phyloP scores from a whole-genome alignment of 1,284 basidiomycete species.

The Sphagnurus paluster region DNA sequence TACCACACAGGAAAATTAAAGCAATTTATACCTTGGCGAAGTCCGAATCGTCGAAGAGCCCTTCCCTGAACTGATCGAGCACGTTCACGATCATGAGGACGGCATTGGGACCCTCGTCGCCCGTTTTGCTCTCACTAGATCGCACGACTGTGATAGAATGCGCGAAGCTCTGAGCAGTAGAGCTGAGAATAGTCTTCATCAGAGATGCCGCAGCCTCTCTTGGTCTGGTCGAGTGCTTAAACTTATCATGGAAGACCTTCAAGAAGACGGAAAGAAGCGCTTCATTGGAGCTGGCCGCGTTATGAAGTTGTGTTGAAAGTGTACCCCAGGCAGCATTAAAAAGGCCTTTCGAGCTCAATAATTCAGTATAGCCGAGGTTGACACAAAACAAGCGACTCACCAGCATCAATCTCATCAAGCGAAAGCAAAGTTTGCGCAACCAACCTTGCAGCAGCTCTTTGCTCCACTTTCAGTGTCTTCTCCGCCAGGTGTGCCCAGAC shows the following conservation, averaged over 20 bases:
- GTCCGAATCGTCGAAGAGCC: slow-evolving; percentile 35
- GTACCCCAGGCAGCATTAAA: slow-evolving; percentile 48
- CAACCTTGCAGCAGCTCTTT: slow-evolving; percentile 40
- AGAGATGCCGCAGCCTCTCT: slow-evolving; percentile 26
- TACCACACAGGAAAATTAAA: not conserved
- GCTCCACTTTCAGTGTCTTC: slow-evolving; percentile 47
- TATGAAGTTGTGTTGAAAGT: slow-evolving; percentile 29
- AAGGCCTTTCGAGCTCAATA: slow-evolving; percentile 31
- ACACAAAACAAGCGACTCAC: slow-evolving; percentile 30
- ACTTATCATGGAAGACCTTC: slow-evolving; percentile 38
- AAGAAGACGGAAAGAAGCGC: slow-evolving; percentile 43
- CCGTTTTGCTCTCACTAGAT: not conserved
- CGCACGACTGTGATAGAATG: slow-evolving; percentile 2
- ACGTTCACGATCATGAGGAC: slow-evolving; percentile 29
- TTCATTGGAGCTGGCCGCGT: slow-evolving; percentile 22
- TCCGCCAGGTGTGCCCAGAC: slow-evolving; percentile 50
- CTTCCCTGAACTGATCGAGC: slow-evolving; percentile 34
- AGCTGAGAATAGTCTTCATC: slow-evolving; percentile 28
- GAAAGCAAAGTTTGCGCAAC: slow-evolving; percentile 46
- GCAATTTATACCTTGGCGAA: slow-evolving; percentile 26
- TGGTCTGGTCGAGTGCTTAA: slow-evolving; percentile 26
- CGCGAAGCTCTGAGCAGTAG: slow-evolving; percentile 31
- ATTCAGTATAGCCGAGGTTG: not conserved
- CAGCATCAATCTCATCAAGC: slow-evolving; percentile 41
- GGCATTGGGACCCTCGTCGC: not conserved